A percentile compares a stretch with the other conserved stretches of the same genome.
Evolutionary conservation across 2,329 filamentous ascomycete genomes (phyloP).

Genomic region (Trichoderma aggressivum): DNA sequence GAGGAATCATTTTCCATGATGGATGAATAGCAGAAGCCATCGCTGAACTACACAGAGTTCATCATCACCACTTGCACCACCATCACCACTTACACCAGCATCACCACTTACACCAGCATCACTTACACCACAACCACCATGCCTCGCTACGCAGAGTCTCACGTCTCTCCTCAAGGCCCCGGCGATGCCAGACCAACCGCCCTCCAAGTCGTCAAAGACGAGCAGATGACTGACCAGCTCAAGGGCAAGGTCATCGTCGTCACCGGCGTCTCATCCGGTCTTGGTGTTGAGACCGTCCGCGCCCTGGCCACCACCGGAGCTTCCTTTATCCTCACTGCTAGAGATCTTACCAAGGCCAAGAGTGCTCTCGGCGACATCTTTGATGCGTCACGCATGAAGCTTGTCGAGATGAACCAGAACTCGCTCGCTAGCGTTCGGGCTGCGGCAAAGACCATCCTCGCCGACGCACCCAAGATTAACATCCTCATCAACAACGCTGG

Average conservation of each 20-base stretch:
- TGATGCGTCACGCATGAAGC: slow-evolving; percentile 7
- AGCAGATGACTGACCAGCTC: slow-evolving; percentile 26
- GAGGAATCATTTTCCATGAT: background rate
- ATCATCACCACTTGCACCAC: background rate
- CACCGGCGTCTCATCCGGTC: slow-evolving; percentile 37
- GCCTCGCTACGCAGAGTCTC: slow-evolving; percentile 23
- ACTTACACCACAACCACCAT: background rate
- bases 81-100: background rate
- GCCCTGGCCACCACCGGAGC: slow-evolving; percentile 38
- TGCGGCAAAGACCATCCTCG: slow-evolving; percentile 32
- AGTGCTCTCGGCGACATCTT: slow-evolving; percentile 25
- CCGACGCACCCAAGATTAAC: slow-evolving; percentile 34
- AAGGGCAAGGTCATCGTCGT: slow-evolving; percentile 36
- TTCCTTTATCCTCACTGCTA: slow-evolving; percentile 34
- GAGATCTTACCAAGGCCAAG: slow-evolving; percentile 34
- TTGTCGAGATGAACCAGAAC: slow-evolving; percentile 19
- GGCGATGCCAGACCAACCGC: slow-evolving; percentile 34
- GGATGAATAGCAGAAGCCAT: background rate
- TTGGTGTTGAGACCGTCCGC: slow-evolving; percentile 39
- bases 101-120: background rate
- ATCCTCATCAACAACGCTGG: slow-evolving; percentile 45
- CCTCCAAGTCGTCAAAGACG: slow-evolving; percentile 34
- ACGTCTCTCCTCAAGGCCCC: slow-evolving; percentile 24
- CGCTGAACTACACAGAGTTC: background rate
- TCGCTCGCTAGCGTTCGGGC: slow-evolving; percentile 24